Evolutionary conservation across 2,329 filamentous ascomycete species (phyloP), one percentile per base, ranked within the genome.

Genomic region (Colletotrichum phormii): DNA sequence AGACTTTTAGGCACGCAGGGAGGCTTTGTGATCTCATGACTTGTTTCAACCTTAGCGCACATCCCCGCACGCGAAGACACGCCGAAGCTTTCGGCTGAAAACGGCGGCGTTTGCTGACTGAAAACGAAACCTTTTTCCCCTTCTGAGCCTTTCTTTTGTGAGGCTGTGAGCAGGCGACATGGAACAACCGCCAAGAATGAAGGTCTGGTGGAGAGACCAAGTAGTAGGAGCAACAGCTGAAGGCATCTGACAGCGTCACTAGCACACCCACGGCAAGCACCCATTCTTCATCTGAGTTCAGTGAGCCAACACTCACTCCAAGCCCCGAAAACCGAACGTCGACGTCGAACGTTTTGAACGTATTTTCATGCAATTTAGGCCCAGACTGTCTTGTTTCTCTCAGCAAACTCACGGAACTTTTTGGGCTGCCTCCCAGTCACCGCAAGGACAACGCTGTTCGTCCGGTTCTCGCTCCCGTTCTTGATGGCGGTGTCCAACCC

Each of bases 381-480:
- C 73, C 73, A 73, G 4, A 35, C 70, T 15, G 29, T 24, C 57
- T 69, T 74, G 31, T 53, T n/a, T 13, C 55, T 42, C 46, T 66
- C 51, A 5, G 53, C 73, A 12, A 65, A 31, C 0, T 73, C 70
- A 5, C 70, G 70, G 46, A 74, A 71, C 18, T 42, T 73, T 12
- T n/a, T 78, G 5, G 83, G 82, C 24, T 75, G 73, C 22, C 74
- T 73, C 0, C 83, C 82, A 8, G 82, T 84, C 35, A 84, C 69
- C 2, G 73, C 75, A 24, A 79, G 62, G 2, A 85, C 78, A 22
- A 78, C 78, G 59, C 82, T 80, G 67, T 81, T 82, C 9, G 78
- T 78, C 29, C 79, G 77, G 22, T 82, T 78, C 76, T 85, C 83
- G 11, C 76, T 73, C 1, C 83, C 81, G 35, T 79, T 75, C 67